Conservation (phyloP, 495 filamentous ascomycete genomes). For the Astrothelium macrocarpum region DNA sequence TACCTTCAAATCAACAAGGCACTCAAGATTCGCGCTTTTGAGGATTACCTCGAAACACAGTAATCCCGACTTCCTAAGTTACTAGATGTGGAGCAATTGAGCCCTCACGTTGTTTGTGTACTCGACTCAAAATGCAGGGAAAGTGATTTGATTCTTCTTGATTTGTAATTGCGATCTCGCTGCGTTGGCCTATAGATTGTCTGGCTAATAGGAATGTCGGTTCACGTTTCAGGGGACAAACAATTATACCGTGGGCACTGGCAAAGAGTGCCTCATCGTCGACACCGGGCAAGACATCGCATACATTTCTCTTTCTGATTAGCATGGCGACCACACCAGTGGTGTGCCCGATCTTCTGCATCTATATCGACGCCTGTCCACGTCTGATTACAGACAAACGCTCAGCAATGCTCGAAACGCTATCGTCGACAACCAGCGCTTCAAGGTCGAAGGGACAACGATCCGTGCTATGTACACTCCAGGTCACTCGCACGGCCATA, state of each 20-base stretch:
- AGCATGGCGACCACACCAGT: constrained; percentile 21
- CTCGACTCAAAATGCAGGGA: constrained; percentile 71
- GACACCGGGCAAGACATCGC: constrained; percentile 56
- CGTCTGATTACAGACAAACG: constrained; percentile 35
- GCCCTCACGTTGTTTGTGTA: constrained; percentile 39
- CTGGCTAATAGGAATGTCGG: constrained; percentile 9
- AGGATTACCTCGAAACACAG: constrained; percentile 36
- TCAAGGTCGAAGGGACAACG: constrained; percentile 35
- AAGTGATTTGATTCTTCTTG: too few relatives aligned
- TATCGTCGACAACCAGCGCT: constrained; percentile 42
- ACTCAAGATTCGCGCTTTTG: constrained; percentile 37
- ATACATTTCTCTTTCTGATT: constrained; percentile 15
- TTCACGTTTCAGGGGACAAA: constrained; percentile 65
- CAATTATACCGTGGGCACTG: constrained; percentile 75
- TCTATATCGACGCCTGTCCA: constrained; percentile 16
- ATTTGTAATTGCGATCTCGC: background rate
- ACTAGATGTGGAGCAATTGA: constrained; percentile 35
- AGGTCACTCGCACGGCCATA: constrained; percentile 39
- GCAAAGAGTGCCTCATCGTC: constrained; percentile 57
- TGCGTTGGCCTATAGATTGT: background rate
- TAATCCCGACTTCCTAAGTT: constrained; percentile 29
- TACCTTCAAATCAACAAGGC: constrained; percentile 41
- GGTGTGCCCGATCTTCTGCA: constrained; percentile 17
- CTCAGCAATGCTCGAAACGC: constrained; percentile 40
- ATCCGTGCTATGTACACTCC: constrained; percentile 34